Base-by-base conservation (phyloP, 2,329 filamentous ascomycete genomes). In the Hypoxylon sp. region DNA sequence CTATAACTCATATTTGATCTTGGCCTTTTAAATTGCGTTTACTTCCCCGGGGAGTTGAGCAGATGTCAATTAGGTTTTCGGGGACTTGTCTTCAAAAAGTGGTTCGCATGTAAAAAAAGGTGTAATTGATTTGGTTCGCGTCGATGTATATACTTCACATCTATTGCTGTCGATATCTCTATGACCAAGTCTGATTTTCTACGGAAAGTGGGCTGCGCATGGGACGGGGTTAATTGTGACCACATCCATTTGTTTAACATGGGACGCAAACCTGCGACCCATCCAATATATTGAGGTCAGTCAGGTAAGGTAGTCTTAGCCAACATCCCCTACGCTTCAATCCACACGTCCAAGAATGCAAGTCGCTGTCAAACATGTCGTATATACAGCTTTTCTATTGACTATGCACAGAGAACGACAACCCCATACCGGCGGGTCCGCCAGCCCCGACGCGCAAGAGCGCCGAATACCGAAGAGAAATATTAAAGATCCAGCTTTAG, bases 301-400 rank as follows among this genome's bases (percentile, higher is more conserved):
- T n/a, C n/a, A n/a, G n/a, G n/a, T n/a, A n/a, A n/a, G n/a, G 17
- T 19, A 39, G 19, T 26, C 26, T 26, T 26, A 26, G 6, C 26
- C 26, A 26, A 26, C 26, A 26, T 26, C 26, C 6, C 26, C 26
- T 4, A 26, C 6, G 6, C 26, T 6, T 6, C 6, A 26, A 6
- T 5, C 24, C 14, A 24, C 26, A 29, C 5, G 22, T 24, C 13
- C 14, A 48, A 53, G 5, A 8, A 11, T 3, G n/a, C 3, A 17
- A 31, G 10, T 31, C 14, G 11, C 24, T 35, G 3, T 19, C 37
- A 42, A n/a, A 47, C 24, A 46, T 29, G 5, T 57, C 44, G 8
- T 66, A 65, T 68, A 61, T 67, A 63, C 58, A 63, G 42, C 26
- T 48, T 55, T 67, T 59, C 47, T 53, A 46, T 59, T 59, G 13